Conservation (phyloP, 208 protist genomes). For the Acanthamoeba pearcei region DNA sequence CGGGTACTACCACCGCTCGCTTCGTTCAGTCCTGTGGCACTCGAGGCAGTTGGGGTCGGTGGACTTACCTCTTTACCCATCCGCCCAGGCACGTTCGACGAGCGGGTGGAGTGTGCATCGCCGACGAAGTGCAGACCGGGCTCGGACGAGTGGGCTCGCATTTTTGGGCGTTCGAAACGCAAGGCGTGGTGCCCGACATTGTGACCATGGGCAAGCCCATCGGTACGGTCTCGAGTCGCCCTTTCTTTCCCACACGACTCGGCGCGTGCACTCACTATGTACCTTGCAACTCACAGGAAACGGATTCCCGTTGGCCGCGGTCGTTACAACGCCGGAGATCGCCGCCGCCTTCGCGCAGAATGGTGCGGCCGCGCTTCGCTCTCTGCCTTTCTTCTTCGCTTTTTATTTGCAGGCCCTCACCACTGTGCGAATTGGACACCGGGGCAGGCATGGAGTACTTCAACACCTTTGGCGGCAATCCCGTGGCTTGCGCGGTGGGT, state of each 20-base stretch:
- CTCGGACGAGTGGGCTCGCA: constrained; percentile 48
- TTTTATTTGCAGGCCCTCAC: too few relatives aligned
- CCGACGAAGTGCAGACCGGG: constrained; percentile 77
- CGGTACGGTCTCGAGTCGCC: background rate
- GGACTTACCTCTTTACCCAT: background rate
- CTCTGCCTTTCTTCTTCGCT: background rate
- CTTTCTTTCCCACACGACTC: background rate
- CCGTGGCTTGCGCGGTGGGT: constrained; percentile 59
- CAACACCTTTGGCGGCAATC: constrained; percentile 73
- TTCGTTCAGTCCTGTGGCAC: too few relatives aligned
- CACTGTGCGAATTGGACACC: too few relatives aligned
- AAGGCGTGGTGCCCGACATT: constrained; percentile 69
- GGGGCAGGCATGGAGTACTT: constrained; percentile 75
- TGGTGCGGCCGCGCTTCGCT: background rate
- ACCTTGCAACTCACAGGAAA: constrained; percentile 1
- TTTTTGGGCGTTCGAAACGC: constrained; percentile 69
- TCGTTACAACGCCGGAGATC: constrained; percentile 65
- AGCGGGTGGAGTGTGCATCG: constrained; percentile 73
- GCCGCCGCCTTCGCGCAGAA: background rate
- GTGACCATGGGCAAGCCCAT: constrained; percentile 76
- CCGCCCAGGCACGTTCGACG: constrained; percentile 8
- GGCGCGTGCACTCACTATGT: too few relatives aligned
- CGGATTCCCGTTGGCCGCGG: constrained; percentile 64
- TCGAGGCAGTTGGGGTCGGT: too few relatives aligned
- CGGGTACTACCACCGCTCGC: background rate